A percentile compares a stretch with the other conserved stretches of the same genome.
phyloP scores from a whole-genome alignment of 352 stramenopile species.

The Thalassiosira mediterranea region DNA sequence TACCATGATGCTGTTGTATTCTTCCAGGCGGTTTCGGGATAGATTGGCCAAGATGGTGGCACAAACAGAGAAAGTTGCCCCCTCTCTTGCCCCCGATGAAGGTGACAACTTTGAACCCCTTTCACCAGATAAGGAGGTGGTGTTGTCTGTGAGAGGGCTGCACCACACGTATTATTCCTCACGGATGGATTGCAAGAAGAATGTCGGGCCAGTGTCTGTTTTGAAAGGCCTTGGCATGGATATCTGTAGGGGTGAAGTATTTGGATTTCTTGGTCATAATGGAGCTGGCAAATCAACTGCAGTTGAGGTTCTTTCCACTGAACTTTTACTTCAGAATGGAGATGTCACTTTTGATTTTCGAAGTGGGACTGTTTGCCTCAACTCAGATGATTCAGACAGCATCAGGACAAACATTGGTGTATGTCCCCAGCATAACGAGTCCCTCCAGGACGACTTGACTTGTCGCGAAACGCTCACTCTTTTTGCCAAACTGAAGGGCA shows the following conservation, averaged over 20 bases:
- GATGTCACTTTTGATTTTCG: constrained; percentile 30
- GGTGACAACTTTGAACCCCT: constrained; percentile 42
- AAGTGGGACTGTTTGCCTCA: constrained; percentile 11
- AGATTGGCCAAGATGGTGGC: no score
- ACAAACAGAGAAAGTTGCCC: not conserved
- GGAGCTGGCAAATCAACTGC: constrained; percentile 29
- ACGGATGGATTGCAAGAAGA: constrained; percentile 13
- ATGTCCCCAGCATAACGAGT: constrained; percentile 80
- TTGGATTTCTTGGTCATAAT: constrained; percentile 42
- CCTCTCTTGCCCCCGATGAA: not conserved
- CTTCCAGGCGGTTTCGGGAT: not conserved
- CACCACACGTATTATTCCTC: constrained; percentile 31
- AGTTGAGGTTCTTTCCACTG: constrained; percentile 21
- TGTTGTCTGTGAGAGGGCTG: constrained; percentile 30
- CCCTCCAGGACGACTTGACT: constrained; percentile 73
- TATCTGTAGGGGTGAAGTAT: constrained; percentile 43
- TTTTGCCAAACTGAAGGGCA: constrained; percentile 71
- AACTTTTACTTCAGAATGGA: constrained; percentile 27
- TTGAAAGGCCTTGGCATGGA: constrained; percentile 44
- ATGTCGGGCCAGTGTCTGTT: constrained; percentile 22
- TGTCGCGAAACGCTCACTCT: constrained; percentile 68
- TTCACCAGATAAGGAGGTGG: constrained; percentile 23
- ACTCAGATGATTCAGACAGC: not conserved
- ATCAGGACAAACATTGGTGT: constrained; percentile 57
- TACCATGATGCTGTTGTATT: constrained; percentile 14